Percentiles rank a stretch among this genome's conserved stretches.
These are phyloP conservation scores for Yamadazyma taylorii DNA, from an alignment of 1,139 yeast genomes.

Conservation along the genomic window DNA sequence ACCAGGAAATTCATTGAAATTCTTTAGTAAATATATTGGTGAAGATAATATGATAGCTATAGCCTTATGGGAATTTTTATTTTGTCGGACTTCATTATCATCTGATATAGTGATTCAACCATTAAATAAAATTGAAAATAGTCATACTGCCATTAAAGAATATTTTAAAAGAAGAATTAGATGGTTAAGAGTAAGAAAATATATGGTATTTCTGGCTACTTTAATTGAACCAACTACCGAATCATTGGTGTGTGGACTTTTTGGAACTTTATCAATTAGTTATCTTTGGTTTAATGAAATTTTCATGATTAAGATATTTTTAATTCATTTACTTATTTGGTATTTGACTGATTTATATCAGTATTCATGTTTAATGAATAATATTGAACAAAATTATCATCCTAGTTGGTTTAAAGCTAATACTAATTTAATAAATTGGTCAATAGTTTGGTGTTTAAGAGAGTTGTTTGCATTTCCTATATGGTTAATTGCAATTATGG, in stretches of 20 bases:
- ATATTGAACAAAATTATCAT: constrained; percentile 20
- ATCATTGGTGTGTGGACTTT: constrained; percentile 62
- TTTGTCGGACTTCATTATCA: constrained; percentile 74
- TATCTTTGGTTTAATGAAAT: constrained; percentile 38
- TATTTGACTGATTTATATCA: constrained; percentile 61
- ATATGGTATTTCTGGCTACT: constrained; percentile 86
- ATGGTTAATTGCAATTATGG: constrained; percentile 80
- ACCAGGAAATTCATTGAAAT: constrained; percentile 56
- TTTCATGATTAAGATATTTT: constrained; percentile 39
- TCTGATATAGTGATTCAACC: constrained; percentile 84
- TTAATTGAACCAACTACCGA: constrained; percentile 87
- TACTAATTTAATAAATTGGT: constrained; percentile 25
- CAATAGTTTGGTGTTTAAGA: constrained; percentile 59
- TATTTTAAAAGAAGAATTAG: constrained; percentile 70
- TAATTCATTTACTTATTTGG: constrained; percentile 65
- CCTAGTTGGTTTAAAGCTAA: constrained; percentile 31
- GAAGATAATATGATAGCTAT: constrained; percentile 94
- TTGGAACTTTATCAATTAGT: constrained; percentile 63
- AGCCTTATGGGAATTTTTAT: constrained; percentile 71
- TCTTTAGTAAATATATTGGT: constrained; percentile 81
- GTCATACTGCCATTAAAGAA: constrained; percentile 46
- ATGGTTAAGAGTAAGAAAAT: constrained; percentile 87
- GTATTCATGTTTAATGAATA: constrained; percentile 44
- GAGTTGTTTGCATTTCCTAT: constrained; percentile 80
- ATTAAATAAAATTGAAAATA: constrained; percentile 40